Evolutionary conservation across 1,284 basidiomycete genomes (phyloP), one percentile per base, ranked within the genome.

Genomic region (Somion occarium): DNA sequence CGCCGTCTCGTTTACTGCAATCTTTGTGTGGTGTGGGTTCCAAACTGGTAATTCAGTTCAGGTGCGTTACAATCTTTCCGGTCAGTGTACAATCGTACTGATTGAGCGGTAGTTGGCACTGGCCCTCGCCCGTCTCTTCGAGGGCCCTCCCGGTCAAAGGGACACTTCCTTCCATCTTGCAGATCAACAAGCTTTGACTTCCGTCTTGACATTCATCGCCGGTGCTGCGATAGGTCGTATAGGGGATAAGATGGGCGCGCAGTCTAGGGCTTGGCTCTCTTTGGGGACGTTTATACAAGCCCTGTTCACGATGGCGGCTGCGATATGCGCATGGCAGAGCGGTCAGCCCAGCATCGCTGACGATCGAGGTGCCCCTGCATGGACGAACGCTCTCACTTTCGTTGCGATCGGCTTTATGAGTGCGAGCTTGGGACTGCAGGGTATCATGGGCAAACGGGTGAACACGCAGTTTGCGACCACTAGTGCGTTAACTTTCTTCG

Each of bases 21-120:
- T 88, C 54, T 93, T 83, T 64, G 80, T 93, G 20, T 93, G 91
- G 91, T 88, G 86, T 64, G 89, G 87, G 1, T 93, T 93, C 69
- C 90, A 93, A 67, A 93, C 85, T 0, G 86, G 85, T 30, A 88
- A 88, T 61, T 80, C 81, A 50, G 73, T 80, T 11, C 83, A 87
- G 69, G 82, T 80, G 56, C 38, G 68, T 56, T 25, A 26, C 45
- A 46, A 70, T 67, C 57, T 71, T 13, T 66, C 65, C 56, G 73
- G 15, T 42, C 12, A 25, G 48, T 7, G 15, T 7, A 15, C 30
- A 15, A 34, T 7, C 7, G 7, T 41, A 11, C 49, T 34, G 22
- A 50, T 38, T 27, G 15, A 2, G 5, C 42, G 37, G 27, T 71
- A 87, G 72, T 74, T 87, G 20, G 71, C 79, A 2, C 69, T 87